Conservation (phyloP, 78 protist species). For the Planoprotostelium fungivorum region DNA sequence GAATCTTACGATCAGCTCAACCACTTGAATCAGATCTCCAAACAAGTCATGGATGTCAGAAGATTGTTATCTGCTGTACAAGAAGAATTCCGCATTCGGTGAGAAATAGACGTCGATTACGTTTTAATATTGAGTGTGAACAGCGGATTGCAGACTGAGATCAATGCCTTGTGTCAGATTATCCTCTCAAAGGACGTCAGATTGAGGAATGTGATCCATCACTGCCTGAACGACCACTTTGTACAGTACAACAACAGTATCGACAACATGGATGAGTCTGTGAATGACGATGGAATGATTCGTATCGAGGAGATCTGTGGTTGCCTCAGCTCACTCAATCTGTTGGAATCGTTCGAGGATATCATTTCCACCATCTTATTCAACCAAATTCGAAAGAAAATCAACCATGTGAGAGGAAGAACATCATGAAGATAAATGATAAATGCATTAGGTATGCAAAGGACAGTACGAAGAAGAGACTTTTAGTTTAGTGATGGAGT, state of each 20-base stretch:
- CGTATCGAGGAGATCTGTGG: neutral
- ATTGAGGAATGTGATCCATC: neutral
- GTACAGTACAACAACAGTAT: no score
- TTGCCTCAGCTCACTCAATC: neutral
- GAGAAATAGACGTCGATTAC: no score
- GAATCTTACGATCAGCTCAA: no score
- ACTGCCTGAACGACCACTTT: neutral
- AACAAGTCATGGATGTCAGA: no score
- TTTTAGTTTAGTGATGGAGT: neutral
- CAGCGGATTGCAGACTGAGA: no score
- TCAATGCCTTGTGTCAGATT: neutral
- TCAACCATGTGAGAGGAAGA: neutral
- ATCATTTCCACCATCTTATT: neutral
- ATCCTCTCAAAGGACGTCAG: neutral
- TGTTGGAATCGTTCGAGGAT: neutral
- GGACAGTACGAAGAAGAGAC: neutral
- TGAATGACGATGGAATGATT: neutral
- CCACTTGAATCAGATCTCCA: no score
- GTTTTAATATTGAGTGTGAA: no score
- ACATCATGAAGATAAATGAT: neutral
- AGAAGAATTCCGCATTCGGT: no score
- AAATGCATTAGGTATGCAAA: neutral
- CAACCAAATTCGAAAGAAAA: neutral
- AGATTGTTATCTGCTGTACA: no score
- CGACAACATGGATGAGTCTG: neutral